Evolutionary conservation across 192 early-diverging fungal genomes (phyloP).

Genomic region (Linnemannia zychae): DNA sequence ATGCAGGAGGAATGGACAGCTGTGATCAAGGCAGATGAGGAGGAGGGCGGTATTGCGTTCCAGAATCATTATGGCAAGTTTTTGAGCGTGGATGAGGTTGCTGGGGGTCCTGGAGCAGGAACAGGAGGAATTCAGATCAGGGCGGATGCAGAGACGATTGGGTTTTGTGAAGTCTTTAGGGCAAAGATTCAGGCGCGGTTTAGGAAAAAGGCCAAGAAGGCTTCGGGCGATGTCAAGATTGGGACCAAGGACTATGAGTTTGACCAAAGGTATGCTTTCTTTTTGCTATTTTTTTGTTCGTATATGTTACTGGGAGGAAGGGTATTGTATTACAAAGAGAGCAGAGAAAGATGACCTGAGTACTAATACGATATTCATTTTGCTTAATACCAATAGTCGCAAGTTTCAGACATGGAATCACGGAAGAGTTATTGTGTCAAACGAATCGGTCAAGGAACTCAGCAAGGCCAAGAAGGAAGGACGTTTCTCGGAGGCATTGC

Average conservation of each 20-base stretch:
- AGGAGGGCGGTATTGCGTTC: conserved; percentile 80
- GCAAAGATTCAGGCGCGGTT: conserved; percentile 80
- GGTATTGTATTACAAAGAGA: too few relatives aligned
- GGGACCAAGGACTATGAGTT: conserved; percentile 70
- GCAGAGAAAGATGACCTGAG: too few relatives aligned
- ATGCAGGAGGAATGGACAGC: conserved; percentile 86
- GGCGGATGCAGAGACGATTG: conserved; percentile 79
- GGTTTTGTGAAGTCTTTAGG: conserved; percentile 79
- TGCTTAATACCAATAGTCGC: conserved; percentile 61
- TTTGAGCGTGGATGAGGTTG: conserved; percentile 73
- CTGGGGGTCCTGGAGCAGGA: conserved; percentile 47
- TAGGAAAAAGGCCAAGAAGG: conserved; percentile 65
- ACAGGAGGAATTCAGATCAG: conserved; percentile 64
- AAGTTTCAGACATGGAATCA: conserved; percentile 83
- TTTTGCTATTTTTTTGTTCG: background rate
- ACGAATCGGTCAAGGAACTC: conserved; percentile 67
- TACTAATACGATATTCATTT: background rate
- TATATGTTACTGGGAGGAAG: background rate
- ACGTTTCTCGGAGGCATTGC: conserved; percentile 76
- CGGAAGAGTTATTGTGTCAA: conserved; percentile 68
- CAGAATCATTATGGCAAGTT: conserved; percentile 77
- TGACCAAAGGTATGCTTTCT: conserved; percentile 72
- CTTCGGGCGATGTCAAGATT: conserved; percentile 60
- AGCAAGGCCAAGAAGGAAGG: conserved; percentile 80
- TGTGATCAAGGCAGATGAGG: conserved; percentile 60